These are phyloP conservation scores for Geranium incanum DNA, from an alignment of 441 rosid species.

Conservation along the genomic window DNA sequence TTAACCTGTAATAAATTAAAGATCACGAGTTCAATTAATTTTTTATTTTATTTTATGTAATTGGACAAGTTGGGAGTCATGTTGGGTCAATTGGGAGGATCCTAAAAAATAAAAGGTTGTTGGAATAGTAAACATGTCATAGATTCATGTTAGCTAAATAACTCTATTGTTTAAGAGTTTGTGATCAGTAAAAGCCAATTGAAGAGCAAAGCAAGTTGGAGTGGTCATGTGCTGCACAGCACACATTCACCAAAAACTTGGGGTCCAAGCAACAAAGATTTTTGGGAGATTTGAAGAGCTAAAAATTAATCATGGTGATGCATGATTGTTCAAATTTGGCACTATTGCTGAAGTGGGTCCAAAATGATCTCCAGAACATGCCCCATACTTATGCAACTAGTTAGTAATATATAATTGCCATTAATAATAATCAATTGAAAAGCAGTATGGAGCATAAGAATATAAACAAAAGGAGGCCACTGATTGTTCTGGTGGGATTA, in stretches of 20 bases:
- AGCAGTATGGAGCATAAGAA: conserved; percentile 5
- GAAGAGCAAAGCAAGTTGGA: neutral
- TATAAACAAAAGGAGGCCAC: conserved; percentile 5
- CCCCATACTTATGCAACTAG: neutral
- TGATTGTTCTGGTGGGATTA: neutral
- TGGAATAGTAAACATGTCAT: no score
- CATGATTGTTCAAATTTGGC: conserved; percentile 1
- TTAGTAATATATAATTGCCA: no score
- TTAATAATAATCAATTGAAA: neutral
- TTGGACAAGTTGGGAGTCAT: no score
- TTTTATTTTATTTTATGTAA: no score
- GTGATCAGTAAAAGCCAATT: neutral
- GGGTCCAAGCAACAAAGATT: neutral
- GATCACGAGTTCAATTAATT: no score
- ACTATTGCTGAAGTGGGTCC: conserved; percentile 1
- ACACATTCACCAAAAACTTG: neutral
- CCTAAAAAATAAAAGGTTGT: no score
- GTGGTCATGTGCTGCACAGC: neutral
- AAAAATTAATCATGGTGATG: neutral
- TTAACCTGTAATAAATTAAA: no score
- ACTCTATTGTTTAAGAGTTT: neutral
- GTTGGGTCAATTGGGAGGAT: no score
- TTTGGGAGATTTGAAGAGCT: neutral
- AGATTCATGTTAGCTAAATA: neutral
- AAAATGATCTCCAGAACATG: neutral